These are phyloP conservation scores for Tylopilus subfusipes DNA, from an alignment of 768 basidiomycete species.

Conservation along the genomic window DNA sequence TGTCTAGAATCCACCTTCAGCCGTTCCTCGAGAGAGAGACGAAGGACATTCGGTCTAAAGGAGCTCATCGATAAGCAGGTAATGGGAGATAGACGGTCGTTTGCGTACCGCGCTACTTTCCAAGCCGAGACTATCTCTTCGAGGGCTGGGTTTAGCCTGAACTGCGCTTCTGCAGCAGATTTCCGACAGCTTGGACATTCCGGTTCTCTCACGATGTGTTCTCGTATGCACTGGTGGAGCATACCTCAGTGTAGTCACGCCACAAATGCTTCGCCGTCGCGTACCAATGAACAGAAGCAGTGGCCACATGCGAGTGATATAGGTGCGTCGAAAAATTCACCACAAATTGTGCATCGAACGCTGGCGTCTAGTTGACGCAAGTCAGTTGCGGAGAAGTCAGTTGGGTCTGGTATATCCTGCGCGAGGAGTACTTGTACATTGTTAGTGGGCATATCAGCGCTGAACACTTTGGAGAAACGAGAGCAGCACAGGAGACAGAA, in stretches of 20 bases:
- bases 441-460: slow-evolving; percentile 26
- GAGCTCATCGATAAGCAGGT: neutral
- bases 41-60: slow-evolving; percentile 42
- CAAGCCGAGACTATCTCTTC: slow-evolving; percentile 72
- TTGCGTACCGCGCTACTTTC: slow-evolving; percentile 60
- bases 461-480: too few species aligned
- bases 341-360: slow-evolving; percentile 72
- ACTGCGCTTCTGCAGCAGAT: slow-evolving; percentile 52
- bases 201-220: slow-evolving; percentile 51
- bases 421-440: slow-evolving; percentile 29
- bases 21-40: slow-evolving; percentile 37
- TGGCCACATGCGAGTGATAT: slow-evolving; percentile 76
- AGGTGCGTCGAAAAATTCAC: slow-evolving; percentile 69
- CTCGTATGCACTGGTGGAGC: slow-evolving; percentile 61
- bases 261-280: slow-evolving; percentile 21
- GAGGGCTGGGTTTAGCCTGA: slow-evolving; percentile 65
- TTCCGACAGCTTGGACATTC: slow-evolving; percentile 75
- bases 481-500: neutral
- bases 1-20: slow-evolving; percentile 5
- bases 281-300: slow-evolving; percentile 74
- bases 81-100: neutral
- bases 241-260: slow-evolving; percentile 3
- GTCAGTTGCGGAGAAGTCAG: slow-evolving; percentile 65
- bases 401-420: slow-evolving; percentile 54
- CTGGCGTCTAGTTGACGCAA: slow-evolving; percentile 61